Percentiles rank a stretch among this genome's conserved stretches.
Evolutionary conservation across 345 rosid genomes (phyloP).

Genomic region (Brassica nigra): DNA sequence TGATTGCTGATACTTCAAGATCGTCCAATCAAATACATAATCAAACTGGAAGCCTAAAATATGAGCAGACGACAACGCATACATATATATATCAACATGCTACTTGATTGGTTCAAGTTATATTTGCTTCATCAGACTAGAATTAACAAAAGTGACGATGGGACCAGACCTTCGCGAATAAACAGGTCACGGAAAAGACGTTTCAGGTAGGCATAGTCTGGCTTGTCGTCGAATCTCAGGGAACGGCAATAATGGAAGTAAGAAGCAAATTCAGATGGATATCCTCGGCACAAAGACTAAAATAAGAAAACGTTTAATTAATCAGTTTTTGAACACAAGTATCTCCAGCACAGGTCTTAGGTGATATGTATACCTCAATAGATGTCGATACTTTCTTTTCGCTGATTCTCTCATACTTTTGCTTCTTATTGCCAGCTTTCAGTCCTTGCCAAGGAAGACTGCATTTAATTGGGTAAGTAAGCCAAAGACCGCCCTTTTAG

Average conservation of each 20-base stretch:
- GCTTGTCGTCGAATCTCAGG: slow-evolving; percentile 83
- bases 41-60: slow-evolving; percentile 82
- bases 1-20: slow-evolving; percentile 85
- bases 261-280: slow-evolving; percentile 90
- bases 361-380: slow-evolving; percentile 61
- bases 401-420: slow-evolving; percentile 88
- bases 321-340: slow-evolving; percentile 8
- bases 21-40: slow-evolving; percentile 93
- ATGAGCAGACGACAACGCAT: slow-evolving; percentile 10
- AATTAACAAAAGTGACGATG: slow-evolving; percentile 14
- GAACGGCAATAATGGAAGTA: slow-evolving; percentile 92
- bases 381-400: slow-evolving; percentile 90
- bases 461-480: slow-evolving; percentile 31
- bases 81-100: slow-evolving; percentile 21
- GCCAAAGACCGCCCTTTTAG: neutral
- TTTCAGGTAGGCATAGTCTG: slow-evolving; percentile 87
- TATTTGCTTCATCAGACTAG: neutral
- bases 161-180: slow-evolving; percentile 78
- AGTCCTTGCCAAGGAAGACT: slow-evolving; percentile 99
- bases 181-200: slow-evolving; percentile 90
- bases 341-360: slow-evolving; percentile 15
- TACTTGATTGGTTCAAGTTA: slow-evolving; percentile 4
- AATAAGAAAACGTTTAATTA: neutral
- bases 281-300: slow-evolving; percentile 79
- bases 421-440: slow-evolving; percentile 88